Conservation (phyloP, 352 stramenopile genomes). For the Saprolegnia parasitica region DNA sequence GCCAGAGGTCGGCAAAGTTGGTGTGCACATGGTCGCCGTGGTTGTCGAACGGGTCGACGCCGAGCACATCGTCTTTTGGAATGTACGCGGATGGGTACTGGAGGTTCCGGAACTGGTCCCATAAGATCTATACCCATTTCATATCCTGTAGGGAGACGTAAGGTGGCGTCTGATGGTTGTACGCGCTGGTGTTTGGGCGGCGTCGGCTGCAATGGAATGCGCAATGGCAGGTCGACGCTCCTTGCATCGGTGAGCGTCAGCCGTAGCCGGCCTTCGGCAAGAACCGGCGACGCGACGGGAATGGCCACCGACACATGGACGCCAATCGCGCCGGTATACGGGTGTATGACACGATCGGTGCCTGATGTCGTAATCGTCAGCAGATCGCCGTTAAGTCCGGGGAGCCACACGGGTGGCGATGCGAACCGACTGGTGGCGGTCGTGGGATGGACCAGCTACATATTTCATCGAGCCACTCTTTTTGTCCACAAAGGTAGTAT, state of each 20-base stretch:
- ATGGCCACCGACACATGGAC: conserved; percentile 65
- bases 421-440: conserved; percentile 48
- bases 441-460: conserved; percentile 51
- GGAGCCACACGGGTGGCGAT: conserved; percentile 48
- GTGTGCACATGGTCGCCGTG: conserved; percentile 80
- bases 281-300: conserved; percentile 39
- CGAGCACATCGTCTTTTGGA: conserved; percentile 59
- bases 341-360: conserved; percentile 46
- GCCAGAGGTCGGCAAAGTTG: conserved; percentile 83
- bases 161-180: too few relatives aligned
- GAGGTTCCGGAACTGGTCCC: conserved; percentile 87
- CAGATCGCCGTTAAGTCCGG: conserved; percentile 43
- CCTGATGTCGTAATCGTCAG: conserved; percentile 48
- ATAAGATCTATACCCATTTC: conserved; percentile 46
- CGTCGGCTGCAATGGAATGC: conserved; percentile 46
- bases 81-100: conserved; percentile 81
- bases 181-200: conserved; percentile 40
- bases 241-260: conserved; percentile 45
- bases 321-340: conserved; percentile 63
- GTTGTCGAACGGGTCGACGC: conserved; percentile 56
- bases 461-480: conserved; percentile 11
- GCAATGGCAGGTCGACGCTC: conserved; percentile 42
- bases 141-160: conserved; percentile 3
- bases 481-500: too few relatives aligned
- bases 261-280: conserved; percentile 40